These are phyloP conservation scores for Trichoderma koningiopsis DNA, from an alignment of 2,329 filamentous ascomycete genomes.

Conservation along the genomic window DNA sequence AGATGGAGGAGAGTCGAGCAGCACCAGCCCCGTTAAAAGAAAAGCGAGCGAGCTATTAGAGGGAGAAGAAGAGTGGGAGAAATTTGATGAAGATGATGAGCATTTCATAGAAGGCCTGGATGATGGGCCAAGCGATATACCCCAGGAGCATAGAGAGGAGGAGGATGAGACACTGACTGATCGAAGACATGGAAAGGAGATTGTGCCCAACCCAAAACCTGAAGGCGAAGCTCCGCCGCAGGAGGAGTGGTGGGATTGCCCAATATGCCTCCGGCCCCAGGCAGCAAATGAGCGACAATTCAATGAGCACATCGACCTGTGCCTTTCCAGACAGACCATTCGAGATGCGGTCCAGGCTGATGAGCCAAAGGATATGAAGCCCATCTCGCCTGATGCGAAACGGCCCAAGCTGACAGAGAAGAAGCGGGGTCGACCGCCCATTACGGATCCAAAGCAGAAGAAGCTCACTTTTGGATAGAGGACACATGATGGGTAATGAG, in stretches of 20 bases:
- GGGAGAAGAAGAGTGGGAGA: slow-evolving; percentile 60
- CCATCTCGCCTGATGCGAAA: slow-evolving; percentile 42
- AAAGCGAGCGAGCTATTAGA: slow-evolving; percentile 38
- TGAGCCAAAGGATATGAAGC: slow-evolving; percentile 32
- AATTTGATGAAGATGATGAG: slow-evolving; percentile 68
- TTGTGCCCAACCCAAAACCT: slow-evolving; percentile 48
- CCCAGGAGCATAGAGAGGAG: not conserved
- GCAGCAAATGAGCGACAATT: slow-evolving; percentile 72
- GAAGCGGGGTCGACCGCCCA: slow-evolving; percentile 43
- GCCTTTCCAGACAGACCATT: slow-evolving; percentile 83
- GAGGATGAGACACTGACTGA: not conserved
- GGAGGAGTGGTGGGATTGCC: slow-evolving; percentile 76
- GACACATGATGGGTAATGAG: slow-evolving; percentile 27
- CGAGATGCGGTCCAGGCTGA: slow-evolving; percentile 73
- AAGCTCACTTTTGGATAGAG: slow-evolving; percentile 54
- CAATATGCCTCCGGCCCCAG: slow-evolving; percentile 81
- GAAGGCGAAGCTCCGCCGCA: slow-evolving; percentile 32
- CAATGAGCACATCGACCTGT: slow-evolving; percentile 91
- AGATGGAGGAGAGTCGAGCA: slow-evolving; percentile 28
- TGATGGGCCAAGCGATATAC: not conserved
- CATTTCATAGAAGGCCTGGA: slow-evolving; percentile 21
- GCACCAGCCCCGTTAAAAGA: slow-evolving; percentile 37
- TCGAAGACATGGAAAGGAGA: slow-evolving; percentile 53
- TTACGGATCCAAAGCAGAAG: slow-evolving; percentile 51
- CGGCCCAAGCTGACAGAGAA: slow-evolving; percentile 40